A percentile compares a stretch with the other conserved stretches of the same genome.
Evolutionary conservation across 352 stramenopile genomes (phyloP).

Genomic region (Blastocystis hominis): DNA sequence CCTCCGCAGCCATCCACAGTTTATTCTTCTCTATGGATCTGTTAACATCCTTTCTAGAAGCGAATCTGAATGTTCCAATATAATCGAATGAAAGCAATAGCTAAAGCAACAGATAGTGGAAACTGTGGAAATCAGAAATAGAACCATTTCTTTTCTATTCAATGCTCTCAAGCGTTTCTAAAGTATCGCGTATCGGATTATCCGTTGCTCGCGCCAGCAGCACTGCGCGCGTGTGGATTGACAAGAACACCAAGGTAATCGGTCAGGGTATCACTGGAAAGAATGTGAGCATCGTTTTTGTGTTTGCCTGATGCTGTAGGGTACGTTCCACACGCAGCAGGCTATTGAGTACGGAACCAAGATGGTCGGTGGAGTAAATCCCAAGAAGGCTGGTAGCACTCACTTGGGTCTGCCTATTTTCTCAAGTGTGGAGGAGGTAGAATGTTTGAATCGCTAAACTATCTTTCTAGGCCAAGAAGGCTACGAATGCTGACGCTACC

Average conservation of each 20-base stretch:
- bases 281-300: constrained; percentile 70
- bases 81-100: too few relatives aligned
- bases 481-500: constrained; percentile 81
- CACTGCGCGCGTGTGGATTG: constrained; percentile 96
- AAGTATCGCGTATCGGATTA: background rate
- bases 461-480: constrained; percentile 70
- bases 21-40: too few relatives aligned
- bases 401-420: constrained; percentile 97
- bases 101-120: too few relatives aligned
- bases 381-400: constrained; percentile 89
- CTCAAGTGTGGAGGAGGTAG: constrained; percentile 83
- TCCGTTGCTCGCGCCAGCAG: constrained; percentile 44
- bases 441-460: constrained; percentile 64
- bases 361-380: constrained; percentile 95
- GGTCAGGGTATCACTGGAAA: constrained; percentile 99
- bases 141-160: background rate
- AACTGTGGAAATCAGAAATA: too few relatives aligned
- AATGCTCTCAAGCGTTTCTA: constrained; percentile 18
- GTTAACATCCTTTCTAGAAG: too few relatives aligned
- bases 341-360: constrained; percentile 98
- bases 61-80: too few relatives aligned
- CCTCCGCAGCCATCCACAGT: too few relatives aligned
- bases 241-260: constrained; percentile 98
- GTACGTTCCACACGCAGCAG: constrained; percentile 93
- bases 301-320: constrained; percentile 64